Evolutionary conservation across 2,329 filamentous ascomycete species (phyloP), one percentile per base, ranked within the genome.

Genomic region (Coniella vitis): DNA sequence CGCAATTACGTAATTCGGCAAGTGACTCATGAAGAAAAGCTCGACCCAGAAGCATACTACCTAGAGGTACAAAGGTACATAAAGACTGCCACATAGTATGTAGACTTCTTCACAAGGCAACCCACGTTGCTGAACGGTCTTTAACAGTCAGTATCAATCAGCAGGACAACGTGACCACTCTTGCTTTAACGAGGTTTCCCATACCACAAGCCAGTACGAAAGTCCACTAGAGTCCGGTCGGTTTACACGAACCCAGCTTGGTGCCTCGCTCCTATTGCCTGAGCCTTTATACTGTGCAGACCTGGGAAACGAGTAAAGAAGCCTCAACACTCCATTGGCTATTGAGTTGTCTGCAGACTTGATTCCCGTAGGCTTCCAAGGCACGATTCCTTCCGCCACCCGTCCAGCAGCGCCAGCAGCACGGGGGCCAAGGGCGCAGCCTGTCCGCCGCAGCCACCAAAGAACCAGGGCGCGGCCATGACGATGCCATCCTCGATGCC

Each of bases 321-420:
- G 34, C 43, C 43, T 45, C 43, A 21, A 3, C 20, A 45, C 34
- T 9, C 35, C 34, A 32, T n/a, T 17, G n/a, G 9, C 43, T 32
- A 44, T 20, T 20, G 43, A 29, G 10, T 45, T 34, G 29, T 45
- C 38, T 16, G n/a, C 21, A 31, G 38, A 55, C 4, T 40, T 45
- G 9, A 43, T 51, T 2, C 25, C 38, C 3, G 43, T 20, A 22
- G 59, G 54, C 8, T 60, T 60, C 39, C 69, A 67, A 0, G 72
- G 71, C 1, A 69, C 69, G 14, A 60, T 52, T 3, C 60, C 63
- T 29, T 64, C 50, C 56, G 69, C 72, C 1, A 74, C 71, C 72
- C 71, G 74, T 8, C 59, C 4, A 74, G 69, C 19, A 74, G 56
- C 5, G 68, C 66, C 62, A 68, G 63, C n/a, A 75, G 55, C 7